phyloP scores from a whole-genome alignment of 345 rosid genomes.

The Stellera chamaejasme region DNA sequence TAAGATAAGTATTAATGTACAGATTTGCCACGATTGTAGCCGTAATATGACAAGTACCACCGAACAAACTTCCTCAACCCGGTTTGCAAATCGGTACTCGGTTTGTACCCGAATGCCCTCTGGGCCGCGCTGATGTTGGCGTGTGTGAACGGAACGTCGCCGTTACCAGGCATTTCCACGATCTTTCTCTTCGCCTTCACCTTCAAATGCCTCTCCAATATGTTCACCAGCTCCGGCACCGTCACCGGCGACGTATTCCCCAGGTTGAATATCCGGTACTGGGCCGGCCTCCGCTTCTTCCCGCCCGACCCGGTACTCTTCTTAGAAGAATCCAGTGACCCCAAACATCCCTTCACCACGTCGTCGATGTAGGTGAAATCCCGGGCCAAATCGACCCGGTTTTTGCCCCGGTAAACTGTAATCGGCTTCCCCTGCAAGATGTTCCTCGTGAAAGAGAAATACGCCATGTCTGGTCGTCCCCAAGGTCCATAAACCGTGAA shows the following conservation, averaged over 20 bases:
- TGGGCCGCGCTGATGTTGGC: constrained; percentile 72
- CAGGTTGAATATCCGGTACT: constrained; percentile 54
- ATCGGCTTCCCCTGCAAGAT: constrained; percentile 73
- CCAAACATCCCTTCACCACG: constrained; percentile 69
- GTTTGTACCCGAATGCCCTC: constrained; percentile 57
- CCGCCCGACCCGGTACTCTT: constrained; percentile 81
- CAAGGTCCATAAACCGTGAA: constrained; percentile 87
- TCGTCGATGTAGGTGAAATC: constrained; percentile 86
- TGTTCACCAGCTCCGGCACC: constrained; percentile 59
- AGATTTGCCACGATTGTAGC: constrained; percentile 46
- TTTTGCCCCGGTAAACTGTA: constrained; percentile 58
- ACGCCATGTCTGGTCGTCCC: constrained; percentile 93
- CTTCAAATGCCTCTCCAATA: constrained; percentile 62
- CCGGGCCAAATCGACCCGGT: constrained; percentile 58
- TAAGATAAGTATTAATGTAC: constrained; percentile 23
- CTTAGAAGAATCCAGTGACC: constrained; percentile 56
- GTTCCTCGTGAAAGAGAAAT: constrained; percentile 54
- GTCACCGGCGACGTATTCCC: constrained; percentile 82
- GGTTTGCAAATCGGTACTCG: constrained; percentile 81
- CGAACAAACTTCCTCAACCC: constrained; percentile 74
- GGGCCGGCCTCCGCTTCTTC: constrained; percentile 62
- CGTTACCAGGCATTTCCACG: constrained; percentile 80
- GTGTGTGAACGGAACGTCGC: constrained; percentile 86
- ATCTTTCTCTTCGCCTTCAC: constrained; percentile 51
- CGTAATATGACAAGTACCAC: constrained; percentile 77